phyloP scores from a whole-genome alignment of 768 basidiomycete genomes.

The Nidularia sp. region DNA sequence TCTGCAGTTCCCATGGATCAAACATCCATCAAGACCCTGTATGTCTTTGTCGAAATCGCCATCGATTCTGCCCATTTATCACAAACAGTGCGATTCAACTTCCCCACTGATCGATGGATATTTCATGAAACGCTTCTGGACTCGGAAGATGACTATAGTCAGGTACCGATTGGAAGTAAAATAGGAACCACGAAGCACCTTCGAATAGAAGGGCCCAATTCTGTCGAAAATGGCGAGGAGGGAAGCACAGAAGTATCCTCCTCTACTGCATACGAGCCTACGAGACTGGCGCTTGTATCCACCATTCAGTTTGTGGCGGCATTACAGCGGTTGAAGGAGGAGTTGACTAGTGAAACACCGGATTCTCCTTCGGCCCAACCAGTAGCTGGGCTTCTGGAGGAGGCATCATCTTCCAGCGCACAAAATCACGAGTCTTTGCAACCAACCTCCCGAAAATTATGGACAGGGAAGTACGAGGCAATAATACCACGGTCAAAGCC shows the following conservation, averaged over 20 bases:
- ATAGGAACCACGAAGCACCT: constrained; percentile 54
- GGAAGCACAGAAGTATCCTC: constrained; percentile 7
- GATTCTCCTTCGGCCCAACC: constrained; percentile 12
- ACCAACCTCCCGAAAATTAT: constrained; percentile 21
- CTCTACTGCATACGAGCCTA: constrained; percentile 28
- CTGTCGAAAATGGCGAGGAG: constrained; percentile 1
- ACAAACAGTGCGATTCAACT: constrained; percentile 84
- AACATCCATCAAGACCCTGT: constrained; percentile 90
- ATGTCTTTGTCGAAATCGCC: constrained; percentile 95
- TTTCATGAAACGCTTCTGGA: constrained; percentile 67
- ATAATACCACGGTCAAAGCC: constrained; percentile 86
- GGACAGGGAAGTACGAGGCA: constrained; percentile 67
- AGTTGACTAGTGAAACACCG: constrained; percentile 47
- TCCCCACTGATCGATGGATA: constrained; percentile 67
- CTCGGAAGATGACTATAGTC: constrained; percentile 40
- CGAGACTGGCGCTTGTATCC: constrained; percentile 86
- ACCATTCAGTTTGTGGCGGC: constrained; percentile 98
- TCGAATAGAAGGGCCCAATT: constrained; percentile 50
- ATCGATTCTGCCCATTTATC: constrained; percentile 85
- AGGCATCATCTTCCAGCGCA: constrained; percentile 3
- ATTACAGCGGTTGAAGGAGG: constrained; percentile 80
- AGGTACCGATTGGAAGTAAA: constrained; percentile 35
- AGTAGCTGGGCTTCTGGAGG: constrained; percentile 3
- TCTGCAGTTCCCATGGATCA: constrained; percentile 87
- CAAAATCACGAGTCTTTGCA: constrained; percentile 1